Evolutionary conservation across 1,284 basidiomycete species (phyloP).

Genomic region (Cryptococcus sp.): DNA sequence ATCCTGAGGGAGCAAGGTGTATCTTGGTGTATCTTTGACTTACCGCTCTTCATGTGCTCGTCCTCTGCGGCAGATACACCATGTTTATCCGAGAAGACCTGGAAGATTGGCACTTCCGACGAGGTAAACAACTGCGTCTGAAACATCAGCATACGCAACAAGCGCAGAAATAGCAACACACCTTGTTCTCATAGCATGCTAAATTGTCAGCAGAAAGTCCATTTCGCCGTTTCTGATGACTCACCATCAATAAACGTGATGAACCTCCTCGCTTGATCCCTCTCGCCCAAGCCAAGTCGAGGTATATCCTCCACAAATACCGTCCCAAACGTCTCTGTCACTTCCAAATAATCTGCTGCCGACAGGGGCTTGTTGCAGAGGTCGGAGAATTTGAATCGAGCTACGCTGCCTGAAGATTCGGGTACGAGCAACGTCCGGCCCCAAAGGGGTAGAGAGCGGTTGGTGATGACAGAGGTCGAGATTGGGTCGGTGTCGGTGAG

Average conservation of each 20-base stretch:
- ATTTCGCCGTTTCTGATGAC: conserved; percentile 20
- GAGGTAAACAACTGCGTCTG: conserved; percentile 84
- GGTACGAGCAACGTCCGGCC: conserved; percentile 77
- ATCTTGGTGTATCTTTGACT: too few species aligned
- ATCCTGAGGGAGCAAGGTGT: too few species aligned
- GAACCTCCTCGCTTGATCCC: conserved; percentile 88
- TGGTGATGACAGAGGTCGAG: conserved; percentile 53
- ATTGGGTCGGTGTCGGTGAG: conserved; percentile 51
- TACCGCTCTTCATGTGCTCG: conserved; percentile 68
- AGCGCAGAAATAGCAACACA: conserved; percentile 27
- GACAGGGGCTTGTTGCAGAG: conserved; percentile 85
- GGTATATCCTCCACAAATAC: conserved; percentile 85
- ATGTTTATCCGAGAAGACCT: conserved; percentile 74
- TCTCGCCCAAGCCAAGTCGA: conserved; percentile 77
- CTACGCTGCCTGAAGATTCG: conserved; percentile 68
- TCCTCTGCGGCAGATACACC: conserved; percentile 24
- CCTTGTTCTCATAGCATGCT: conserved; percentile 89
- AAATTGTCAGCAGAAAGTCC: conserved; percentile 3
- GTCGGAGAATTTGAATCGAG: conserved; percentile 80
- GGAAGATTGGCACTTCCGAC: conserved; percentile 80
- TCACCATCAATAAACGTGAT: conserved; percentile 94
- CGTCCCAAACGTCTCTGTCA: conserved; percentile 79
- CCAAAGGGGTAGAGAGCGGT: conserved; percentile 76
- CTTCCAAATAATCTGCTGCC: conserved; percentile 93
- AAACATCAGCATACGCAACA: not conserved